phyloP scores from a whole-genome alignment of 805 yeast species.

The Wickerhamiella brachini region DNA sequence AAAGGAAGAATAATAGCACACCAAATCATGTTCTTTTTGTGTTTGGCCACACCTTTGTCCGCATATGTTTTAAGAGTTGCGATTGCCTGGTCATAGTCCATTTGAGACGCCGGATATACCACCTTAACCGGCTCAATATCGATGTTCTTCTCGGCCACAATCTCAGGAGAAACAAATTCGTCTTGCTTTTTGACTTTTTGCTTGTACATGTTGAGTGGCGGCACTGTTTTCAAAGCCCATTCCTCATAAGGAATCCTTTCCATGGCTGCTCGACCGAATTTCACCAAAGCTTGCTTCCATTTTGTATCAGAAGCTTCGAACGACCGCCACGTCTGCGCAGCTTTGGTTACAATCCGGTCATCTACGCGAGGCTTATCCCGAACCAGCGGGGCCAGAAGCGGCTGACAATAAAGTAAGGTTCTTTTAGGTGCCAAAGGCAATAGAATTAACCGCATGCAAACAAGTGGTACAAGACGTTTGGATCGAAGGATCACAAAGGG shows the following conservation, averaged over 20 bases:
- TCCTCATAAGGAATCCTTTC: constrained; percentile 70
- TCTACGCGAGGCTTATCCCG: constrained; percentile 27
- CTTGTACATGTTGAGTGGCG: constrained; percentile 48
- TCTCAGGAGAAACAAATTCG: constrained; percentile 10
- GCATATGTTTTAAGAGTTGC: constrained; percentile 31
- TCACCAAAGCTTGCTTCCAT: constrained; percentile 47
- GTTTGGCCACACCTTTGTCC: constrained; percentile 34
- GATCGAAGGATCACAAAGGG: too few relatives aligned
- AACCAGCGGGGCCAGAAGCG: constrained; percentile 28
- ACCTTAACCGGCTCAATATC: constrained; percentile 25
- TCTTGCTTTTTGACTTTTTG: constrained; percentile 31
- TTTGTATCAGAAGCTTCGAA: constrained; percentile 40
- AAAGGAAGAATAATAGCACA: constrained; percentile 57
- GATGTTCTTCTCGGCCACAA: constrained; percentile 1
- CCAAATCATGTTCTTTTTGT: constrained; percentile 39
- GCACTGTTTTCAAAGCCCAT: constrained; percentile 58
- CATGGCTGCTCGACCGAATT: constrained; percentile 37
- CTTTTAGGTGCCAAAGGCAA: constrained; percentile 53
- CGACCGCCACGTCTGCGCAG: constrained; percentile 47
- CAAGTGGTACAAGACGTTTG: neutral
- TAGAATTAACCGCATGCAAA: constrained; percentile 42
- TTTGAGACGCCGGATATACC: constrained; percentile 35
- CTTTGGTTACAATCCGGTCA: constrained; percentile 33
- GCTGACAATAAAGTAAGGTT: constrained; percentile 58
- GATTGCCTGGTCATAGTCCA: constrained; percentile 22